Conservation (phyloP, 306 rosid genomes). For the apple (Malus domestica) region ASM211411v1 NC_041804.1:17514001-17514500, state of each 20-base stretch:
- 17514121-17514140: not conserved
- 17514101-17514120: not conserved
- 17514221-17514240: not conserved
- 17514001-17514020: not conserved
- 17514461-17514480: too few relatives aligned
- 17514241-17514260: not conserved
- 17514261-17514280: constrained; percentile 3
- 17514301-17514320: constrained; percentile 29
- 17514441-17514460: too few relatives aligned
- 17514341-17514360: constrained; percentile 39
- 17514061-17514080: constrained; percentile 24
- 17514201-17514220: not conserved
- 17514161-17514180: constrained; percentile 25
- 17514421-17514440: too few relatives aligned
- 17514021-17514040: not conserved
- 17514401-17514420: too few relatives aligned
- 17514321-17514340: constrained; percentile 23
- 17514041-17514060: constrained; percentile 25
- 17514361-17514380: constrained; percentile 31
- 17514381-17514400: too few relatives aligned
- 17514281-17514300: constrained; percentile 39
- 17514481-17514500: too few relatives aligned
- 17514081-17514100: constrained; percentile 15
- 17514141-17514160: constrained; percentile 21
- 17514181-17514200: constrained; percentile 1